These are phyloP conservation scores for Candida sithepensis DNA, from an alignment of 805 yeast genomes.

Conservation along the genomic window DNA sequence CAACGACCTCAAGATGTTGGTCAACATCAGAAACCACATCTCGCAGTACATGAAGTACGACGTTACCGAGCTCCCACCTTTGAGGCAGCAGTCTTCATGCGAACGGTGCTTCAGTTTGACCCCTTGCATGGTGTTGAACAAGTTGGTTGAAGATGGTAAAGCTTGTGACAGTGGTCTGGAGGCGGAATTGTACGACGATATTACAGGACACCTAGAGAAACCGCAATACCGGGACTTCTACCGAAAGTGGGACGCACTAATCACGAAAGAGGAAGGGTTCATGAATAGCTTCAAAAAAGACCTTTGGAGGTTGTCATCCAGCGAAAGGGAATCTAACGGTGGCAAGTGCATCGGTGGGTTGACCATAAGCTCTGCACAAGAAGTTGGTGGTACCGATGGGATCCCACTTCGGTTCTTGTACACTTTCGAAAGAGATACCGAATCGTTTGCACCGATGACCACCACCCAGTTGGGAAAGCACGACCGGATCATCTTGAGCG, in stretches of 20 bases:
- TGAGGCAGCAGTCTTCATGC: conserved; percentile 50
- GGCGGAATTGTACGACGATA: conserved; percentile 40
- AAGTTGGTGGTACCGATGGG: conserved; percentile 16
- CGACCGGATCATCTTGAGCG: conserved; percentile 74
- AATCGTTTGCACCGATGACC: conserved; percentile 20
- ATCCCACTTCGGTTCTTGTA: conserved; percentile 36
- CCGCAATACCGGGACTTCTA: conserved; percentile 51
- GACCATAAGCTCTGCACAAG: conserved; percentile 33
- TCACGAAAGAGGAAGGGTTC: conserved; percentile 71
- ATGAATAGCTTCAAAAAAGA: conserved; percentile 50
- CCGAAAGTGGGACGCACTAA: conserved; percentile 66
- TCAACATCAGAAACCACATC: conserved; percentile 69
- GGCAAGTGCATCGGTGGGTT: conserved; percentile 60
- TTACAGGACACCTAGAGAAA: conserved; percentile 48
- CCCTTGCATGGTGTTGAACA: conserved; percentile 64
- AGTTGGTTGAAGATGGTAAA: conserved; percentile 55
- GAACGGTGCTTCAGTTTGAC: conserved; percentile 55
- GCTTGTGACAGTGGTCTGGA: conserved; percentile 52
- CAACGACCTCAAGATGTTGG: conserved; percentile 60
- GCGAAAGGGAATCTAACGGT: conserved; percentile 54
- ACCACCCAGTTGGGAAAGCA: conserved; percentile 48
- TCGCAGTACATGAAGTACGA: conserved; percentile 56
- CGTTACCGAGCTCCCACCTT: conserved; percentile 48
- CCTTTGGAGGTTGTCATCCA: conserved; percentile 61
- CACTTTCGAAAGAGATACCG: conserved; percentile 41